Conservation (phyloP, 345 rosid species). For the Citrus sinensis region DVS_A1.0 CM039161.1:825001-825500, state of each 20-base stretch:
- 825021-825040: slow-evolving; percentile 65
- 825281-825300: background rate
- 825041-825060: slow-evolving; percentile 48
- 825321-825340: slow-evolving; percentile 59
- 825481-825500: slow-evolving; percentile 51
- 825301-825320: background rate
- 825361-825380: slow-evolving; percentile 57
- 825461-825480: slow-evolving; percentile 43
- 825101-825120: slow-evolving; percentile 46
- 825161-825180: slow-evolving; percentile 46
- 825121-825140: slow-evolving; percentile 50
- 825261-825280: background rate
- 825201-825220: slow-evolving; percentile 74
- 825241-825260: background rate
- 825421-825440: slow-evolving; percentile 44
- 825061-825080: slow-evolving; percentile 59
- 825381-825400: slow-evolving; percentile 67
- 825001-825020: slow-evolving; percentile 54
- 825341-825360: slow-evolving; percentile 65
- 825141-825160: slow-evolving; percentile 43
- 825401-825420: slow-evolving; percentile 65
- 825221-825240: slow-evolving; percentile 66
- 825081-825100: slow-evolving; percentile 38
- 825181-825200: slow-evolving; percentile 61
- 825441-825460: slow-evolving; percentile 48